Evolutionary conservation across 768 basidiomycete species (phyloP), one percentile per base, ranked within the genome.

Genomic region (Leccinum longicurvipes): DNA sequence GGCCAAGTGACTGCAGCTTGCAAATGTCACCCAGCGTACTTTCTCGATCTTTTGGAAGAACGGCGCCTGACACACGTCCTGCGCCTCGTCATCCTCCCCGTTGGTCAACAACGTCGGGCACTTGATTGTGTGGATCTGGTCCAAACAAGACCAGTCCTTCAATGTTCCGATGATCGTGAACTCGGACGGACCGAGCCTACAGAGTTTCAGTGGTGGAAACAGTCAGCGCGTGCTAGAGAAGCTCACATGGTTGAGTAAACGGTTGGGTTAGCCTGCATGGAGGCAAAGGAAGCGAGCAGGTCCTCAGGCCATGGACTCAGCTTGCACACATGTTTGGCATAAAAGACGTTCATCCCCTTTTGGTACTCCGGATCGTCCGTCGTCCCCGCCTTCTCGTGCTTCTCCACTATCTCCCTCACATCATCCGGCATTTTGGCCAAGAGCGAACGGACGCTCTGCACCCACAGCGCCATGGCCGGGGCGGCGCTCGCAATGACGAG

Each of bases 81-180:
- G 67, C 42, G 73, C 76, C 51, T 69, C 67, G 50, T 79, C 79
- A 52, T 74, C 65, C 11, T 55, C 57, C 1, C 73, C 75, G 29
- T 77, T 76, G 42, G 70, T 72, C 29, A 77, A 51, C 27, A 83
- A 66, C 0, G 76, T 76, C 1, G 75, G 70, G 7, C 69, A 68
- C 6, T 53, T 36, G 25, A 82, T 77, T 4, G 67, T 73, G 56
- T 73, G 68, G 9, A 82, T 63, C 11, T 75, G 69, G 39, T 77
- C 74, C 14, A 80, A 62, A 49, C 81, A 74, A 12, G 72, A 66
- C 82, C 82, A 84, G 2, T 70, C 60, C 60, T 76, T 76, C 41
- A 83, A 55, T 1, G 75, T 66, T 0, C 77, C 77, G 10, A 72
- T 68, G 19, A 74, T 71, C 31, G 65, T 63, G 60, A 77, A 77